Conservation (phyloP, 331 rosid genomes). For the Malus hybrid region DNA sequence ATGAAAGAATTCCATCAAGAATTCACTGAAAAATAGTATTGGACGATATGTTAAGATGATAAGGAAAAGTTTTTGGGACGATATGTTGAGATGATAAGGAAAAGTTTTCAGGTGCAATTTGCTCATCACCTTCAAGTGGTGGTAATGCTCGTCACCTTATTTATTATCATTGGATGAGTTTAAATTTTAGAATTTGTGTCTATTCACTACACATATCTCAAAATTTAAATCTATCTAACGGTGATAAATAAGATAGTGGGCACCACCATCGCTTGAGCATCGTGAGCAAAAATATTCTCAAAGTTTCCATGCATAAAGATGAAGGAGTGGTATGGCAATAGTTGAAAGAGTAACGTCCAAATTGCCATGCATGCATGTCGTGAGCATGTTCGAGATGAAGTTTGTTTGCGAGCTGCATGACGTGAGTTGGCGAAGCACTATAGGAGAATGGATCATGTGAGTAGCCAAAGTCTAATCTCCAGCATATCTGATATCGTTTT, state of each 20-base stretch:
- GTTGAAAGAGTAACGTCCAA: neutral
- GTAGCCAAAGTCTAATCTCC: neutral
- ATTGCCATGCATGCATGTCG: neutral
- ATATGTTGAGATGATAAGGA: neutral
- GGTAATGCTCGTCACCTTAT: too few species aligned
- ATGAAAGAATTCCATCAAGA: neutral
- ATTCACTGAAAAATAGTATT: neutral
- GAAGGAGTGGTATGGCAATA: neutral
- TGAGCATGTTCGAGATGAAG: neutral
- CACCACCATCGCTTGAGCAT: too few species aligned
- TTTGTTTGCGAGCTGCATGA: neutral
- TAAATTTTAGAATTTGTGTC: too few species aligned
- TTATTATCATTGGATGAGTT: too few species aligned
- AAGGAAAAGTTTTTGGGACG: too few species aligned
- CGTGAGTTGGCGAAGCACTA: neutral
- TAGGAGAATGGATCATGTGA: neutral
- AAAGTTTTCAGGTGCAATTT: neutral
- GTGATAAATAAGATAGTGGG: too few species aligned
- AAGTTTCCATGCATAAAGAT: too few species aligned
- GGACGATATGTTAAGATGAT: too few species aligned
- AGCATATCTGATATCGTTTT: neutral
- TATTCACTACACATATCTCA: too few species aligned
- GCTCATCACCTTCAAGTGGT: too few species aligned
- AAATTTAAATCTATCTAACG: too few species aligned
- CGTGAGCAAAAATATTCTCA: too few species aligned